Evolutionary conservation across 805 yeast species (phyloP), one percentile per base, ranked within the genome.

Genomic region (Candida chilensis): DNA sequence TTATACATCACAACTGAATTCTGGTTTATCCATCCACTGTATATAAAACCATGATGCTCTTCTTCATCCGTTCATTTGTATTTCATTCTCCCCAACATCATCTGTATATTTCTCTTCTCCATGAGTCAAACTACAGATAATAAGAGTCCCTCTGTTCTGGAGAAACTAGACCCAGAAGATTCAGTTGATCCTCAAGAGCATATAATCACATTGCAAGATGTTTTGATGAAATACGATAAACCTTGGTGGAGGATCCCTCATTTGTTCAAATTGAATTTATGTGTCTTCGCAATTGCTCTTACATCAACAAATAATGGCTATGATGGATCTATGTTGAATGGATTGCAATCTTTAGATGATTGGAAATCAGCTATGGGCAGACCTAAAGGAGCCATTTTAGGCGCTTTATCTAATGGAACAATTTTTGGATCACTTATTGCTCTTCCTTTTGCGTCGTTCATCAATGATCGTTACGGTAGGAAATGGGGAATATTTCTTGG

Each of bases 271-370:
- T 52, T 72, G 36, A 57, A 62, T 36, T 37, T 50, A 21, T 42
- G 57, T 5, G 45, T 71, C 18, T 47, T 65, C 24, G 47, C 66
- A 17, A 52, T 61, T 33, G 57, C 71, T 16, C 46, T 68, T 25
- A 54, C 71, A 16, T 47, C 63, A 13, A 61, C 72, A 29, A 66
- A 64, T 38, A 60, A 54, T 26, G 71, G 72, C 36, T 67, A 57
- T 36, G 72, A 66, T 46, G 68, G 67, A 36, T 59, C 66, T 11
- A 52, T 71, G 57, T 47, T 71, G 41, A 70, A 71, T 38, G 71
- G 72, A 22, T 53, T 71, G 37, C 76, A 71, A 40, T 48, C 68
- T 6, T 54, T 66, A 40, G 36, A 44, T 1, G 42, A 45, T 18
- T 71, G 74, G 71, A 45, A 47, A 32, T 34, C 41, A 5, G 54